Percentiles rank a stretch among this genome's conserved stretches.
Evolutionary conservation across 2,329 filamentous ascomycete genomes (phyloP).

Genomic region (Penicillium occitanis): DNA sequence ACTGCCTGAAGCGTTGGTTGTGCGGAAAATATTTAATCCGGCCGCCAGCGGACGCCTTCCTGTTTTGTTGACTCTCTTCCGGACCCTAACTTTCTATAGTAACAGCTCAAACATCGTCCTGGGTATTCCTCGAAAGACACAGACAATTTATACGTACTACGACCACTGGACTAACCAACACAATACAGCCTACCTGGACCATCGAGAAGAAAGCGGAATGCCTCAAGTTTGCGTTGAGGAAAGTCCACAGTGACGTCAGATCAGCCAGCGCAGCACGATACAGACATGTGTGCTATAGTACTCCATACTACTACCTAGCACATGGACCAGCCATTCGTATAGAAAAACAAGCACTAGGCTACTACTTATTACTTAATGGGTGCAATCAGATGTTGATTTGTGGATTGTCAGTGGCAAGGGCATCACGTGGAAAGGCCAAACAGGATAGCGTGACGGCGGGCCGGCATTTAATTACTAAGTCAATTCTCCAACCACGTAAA

Average conservation of each 20-base stretch:
- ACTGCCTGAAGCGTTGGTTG: slow-evolving; percentile 4
- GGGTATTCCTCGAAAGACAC: not conserved
- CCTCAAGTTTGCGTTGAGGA: not conserved
- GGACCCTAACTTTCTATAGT: not conserved
- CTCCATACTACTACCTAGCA: too few species aligned
- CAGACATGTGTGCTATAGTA: too few species aligned
- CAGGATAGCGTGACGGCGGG: not conserved
- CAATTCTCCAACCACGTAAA: slow-evolving; percentile 10
- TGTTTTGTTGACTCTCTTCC: not conserved
- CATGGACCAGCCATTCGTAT: too few species aligned
- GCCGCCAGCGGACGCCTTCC: not conserved
- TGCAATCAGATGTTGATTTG: not conserved
- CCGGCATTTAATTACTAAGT: slow-evolving; percentile 1
- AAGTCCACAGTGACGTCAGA: not conserved
- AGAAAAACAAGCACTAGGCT: too few species aligned
- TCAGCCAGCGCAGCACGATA: not conserved
- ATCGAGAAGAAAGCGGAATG: not conserved
- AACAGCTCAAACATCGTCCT: too few species aligned
- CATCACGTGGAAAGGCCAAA: not conserved
- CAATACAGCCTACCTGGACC: not conserved
- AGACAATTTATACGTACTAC: not conserved
- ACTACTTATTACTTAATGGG: too few species aligned
- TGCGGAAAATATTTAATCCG: slow-evolving; percentile 8
- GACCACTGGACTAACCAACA: not conserved
- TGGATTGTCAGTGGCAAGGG: slow-evolving; percentile 1